These are phyloP conservation scores for Epichloe festucae DNA, from an alignment of 2,329 filamentous ascomycete species.

Conservation along the genomic window DNA sequence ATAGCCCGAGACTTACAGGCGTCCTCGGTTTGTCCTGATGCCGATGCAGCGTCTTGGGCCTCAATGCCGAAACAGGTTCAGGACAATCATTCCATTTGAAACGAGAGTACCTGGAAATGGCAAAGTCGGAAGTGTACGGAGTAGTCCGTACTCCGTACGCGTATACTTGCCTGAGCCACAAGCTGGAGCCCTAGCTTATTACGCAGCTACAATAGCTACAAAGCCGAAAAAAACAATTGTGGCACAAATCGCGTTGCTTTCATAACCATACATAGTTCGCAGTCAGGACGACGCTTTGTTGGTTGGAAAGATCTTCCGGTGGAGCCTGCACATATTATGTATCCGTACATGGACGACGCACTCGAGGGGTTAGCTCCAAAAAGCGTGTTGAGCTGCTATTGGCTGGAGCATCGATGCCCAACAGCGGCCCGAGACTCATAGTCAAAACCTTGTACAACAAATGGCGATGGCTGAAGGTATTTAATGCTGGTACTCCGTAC, in stretches of 20 bases:
- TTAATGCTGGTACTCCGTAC: too few relatives aligned
- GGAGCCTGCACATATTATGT: background rate
- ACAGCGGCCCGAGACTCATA: constrained; percentile 12
- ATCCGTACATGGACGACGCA: background rate
- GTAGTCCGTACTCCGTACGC: too few relatives aligned
- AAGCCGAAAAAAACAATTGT: too few relatives aligned
- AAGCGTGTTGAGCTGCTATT: constrained; percentile 23
- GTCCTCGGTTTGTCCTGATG: background rate
- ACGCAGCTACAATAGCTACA: too few relatives aligned
- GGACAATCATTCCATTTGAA: background rate
- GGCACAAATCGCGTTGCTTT: background rate
- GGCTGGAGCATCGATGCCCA: constrained; percentile 27
- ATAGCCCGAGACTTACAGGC: background rate
- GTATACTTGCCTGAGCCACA: too few relatives aligned
- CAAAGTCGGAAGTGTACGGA: background rate
- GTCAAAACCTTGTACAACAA: constrained; percentile 3
- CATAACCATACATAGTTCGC: too few relatives aligned
- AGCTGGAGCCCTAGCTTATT: too few relatives aligned
- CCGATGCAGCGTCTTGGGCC: background rate
- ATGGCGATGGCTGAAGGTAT: background rate
- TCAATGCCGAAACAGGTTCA: background rate
- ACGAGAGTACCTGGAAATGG: background rate
- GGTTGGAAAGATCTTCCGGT: background rate
- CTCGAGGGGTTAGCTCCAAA: background rate
- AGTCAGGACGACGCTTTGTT: too few relatives aligned